Conservation (phyloP, 2,329 filamentous ascomycete genomes). For the Westerdykella aurantiaca region DNA sequence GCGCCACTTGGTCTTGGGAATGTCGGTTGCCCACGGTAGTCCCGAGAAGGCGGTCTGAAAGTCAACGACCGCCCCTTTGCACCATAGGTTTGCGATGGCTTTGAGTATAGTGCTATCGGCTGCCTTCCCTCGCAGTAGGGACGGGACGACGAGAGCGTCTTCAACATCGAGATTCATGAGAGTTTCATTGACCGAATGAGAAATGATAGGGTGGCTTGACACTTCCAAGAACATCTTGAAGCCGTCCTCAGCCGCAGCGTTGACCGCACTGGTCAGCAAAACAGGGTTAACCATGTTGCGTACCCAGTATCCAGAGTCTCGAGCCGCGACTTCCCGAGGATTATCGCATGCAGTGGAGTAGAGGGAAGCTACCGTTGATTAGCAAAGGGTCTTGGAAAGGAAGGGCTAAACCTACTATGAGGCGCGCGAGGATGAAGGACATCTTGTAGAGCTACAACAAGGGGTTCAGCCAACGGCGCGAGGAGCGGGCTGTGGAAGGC, state of each 20-base stretch:
- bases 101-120: conserved; percentile 23
- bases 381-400: conserved; percentile 6
- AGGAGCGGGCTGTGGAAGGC: conserved; percentile 41
- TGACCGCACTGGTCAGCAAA: conserved; percentile 33
- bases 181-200: conserved; percentile 41
- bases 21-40: conserved; percentile 20
- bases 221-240: conserved; percentile 40
- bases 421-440: conserved; percentile 11
- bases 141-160: conserved; percentile 28
- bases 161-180: conserved; percentile 28
- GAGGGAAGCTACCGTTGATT: conserved; percentile 19
- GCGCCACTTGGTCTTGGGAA: not conserved
- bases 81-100: conserved; percentile 25
- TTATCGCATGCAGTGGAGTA: conserved; percentile 35
- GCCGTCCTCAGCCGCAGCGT: conserved; percentile 35
- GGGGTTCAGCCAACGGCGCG: conserved; percentile 21
- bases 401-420: not conserved
- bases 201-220: conserved; percentile 40
- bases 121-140: conserved; percentile 26
- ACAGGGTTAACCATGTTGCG: conserved; percentile 40
- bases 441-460: conserved; percentile 18
- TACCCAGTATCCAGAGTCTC: conserved; percentile 35
- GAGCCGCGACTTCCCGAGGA: conserved; percentile 15
- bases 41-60: conserved; percentile 9
- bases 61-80: conserved; percentile 27